Conservation (phyloP, 345 rosid genomes). For the Gossypium arboreum region DNA sequence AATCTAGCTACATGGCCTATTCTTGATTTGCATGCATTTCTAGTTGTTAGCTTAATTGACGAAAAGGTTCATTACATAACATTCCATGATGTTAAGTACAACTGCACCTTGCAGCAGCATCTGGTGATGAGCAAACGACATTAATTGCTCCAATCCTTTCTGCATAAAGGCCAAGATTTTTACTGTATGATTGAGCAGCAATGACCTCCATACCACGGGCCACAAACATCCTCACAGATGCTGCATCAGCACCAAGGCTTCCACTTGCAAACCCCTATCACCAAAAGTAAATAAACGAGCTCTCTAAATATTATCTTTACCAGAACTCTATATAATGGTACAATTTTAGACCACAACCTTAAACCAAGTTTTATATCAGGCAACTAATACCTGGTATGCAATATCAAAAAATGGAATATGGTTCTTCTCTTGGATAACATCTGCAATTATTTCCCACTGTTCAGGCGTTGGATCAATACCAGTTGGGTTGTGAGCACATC, state of each 20-base stretch:
- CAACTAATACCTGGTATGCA: constrained; percentile 79
- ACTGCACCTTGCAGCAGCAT: constrained; percentile 72
- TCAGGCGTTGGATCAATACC: constrained; percentile 96
- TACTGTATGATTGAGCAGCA: constrained; percentile 96
- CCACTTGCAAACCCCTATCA: constrained; percentile 98
- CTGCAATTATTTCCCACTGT: constrained; percentile 89
- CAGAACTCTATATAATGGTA: not conserved
- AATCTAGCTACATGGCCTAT: not conserved
- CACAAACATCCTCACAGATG: constrained; percentile 85
- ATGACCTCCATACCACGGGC: constrained; percentile 82
- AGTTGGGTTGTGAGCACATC: constrained; percentile 99
- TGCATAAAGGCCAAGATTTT: constrained; percentile 87
- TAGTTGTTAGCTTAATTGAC: not conserved
- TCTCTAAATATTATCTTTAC: constrained; percentile 1
- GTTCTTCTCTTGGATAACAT: constrained; percentile 87
- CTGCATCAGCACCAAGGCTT: constrained; percentile 89
- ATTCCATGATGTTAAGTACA: not conserved
- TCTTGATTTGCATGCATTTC: not conserved
- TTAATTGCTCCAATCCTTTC: constrained; percentile 94
- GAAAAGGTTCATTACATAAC: not conserved
- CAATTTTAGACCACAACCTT: not conserved
- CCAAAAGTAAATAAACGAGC: constrained; percentile 13
- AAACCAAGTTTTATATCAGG: constrained; percentile 10
- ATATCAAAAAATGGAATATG: constrained; percentile 94
- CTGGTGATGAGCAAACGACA: constrained; percentile 82